phyloP scores from a whole-genome alignment of 139 green algal genomes.

The Volvox reticuliferus region DNA sequence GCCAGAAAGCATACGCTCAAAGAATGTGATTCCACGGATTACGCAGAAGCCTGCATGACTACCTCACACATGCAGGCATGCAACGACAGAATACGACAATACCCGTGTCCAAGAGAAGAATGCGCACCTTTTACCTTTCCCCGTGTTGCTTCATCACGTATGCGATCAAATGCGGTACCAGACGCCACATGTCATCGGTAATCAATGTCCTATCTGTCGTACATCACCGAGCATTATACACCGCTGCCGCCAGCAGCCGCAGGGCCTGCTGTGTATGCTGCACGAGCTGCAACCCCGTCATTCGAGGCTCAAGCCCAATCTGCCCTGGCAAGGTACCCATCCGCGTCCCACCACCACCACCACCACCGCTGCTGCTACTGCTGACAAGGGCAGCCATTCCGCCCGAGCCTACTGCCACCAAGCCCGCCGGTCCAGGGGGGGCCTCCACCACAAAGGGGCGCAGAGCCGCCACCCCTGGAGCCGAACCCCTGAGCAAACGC shows the following conservation, averaged over 20 bases:
- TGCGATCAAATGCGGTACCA: too few species aligned
- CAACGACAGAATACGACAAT: too few species aligned
- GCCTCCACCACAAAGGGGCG: neutral
- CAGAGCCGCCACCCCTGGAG: neutral
- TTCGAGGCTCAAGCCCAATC: neutral
- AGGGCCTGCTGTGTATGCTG: slow-evolving; percentile 19
- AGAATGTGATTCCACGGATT: too few species aligned
- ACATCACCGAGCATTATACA: neutral
- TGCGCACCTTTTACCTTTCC: too few species aligned
- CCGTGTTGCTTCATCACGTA: too few species aligned
- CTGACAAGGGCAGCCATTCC: neutral
- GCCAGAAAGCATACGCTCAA: too few species aligned
- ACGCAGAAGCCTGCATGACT: too few species aligned
- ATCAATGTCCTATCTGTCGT: neutral
- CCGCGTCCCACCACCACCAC: neutral
- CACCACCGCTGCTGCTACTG: neutral
- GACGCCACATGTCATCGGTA: too few species aligned
- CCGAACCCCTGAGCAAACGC: neutral
- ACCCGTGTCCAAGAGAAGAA: too few species aligned
- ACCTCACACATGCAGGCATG: too few species aligned
- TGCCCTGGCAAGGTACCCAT: neutral
- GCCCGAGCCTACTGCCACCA: neutral
- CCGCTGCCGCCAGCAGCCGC: slow-evolving; percentile 13
- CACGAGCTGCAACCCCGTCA: slow-evolving; percentile 6
- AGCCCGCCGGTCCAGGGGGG: too few species aligned